Evolutionary conservation across 202 grass and related monocot species (phyloP), one percentile per base, ranked within the genome.

Genomic region (Schoenoplectus tabernaemontani): DNA sequence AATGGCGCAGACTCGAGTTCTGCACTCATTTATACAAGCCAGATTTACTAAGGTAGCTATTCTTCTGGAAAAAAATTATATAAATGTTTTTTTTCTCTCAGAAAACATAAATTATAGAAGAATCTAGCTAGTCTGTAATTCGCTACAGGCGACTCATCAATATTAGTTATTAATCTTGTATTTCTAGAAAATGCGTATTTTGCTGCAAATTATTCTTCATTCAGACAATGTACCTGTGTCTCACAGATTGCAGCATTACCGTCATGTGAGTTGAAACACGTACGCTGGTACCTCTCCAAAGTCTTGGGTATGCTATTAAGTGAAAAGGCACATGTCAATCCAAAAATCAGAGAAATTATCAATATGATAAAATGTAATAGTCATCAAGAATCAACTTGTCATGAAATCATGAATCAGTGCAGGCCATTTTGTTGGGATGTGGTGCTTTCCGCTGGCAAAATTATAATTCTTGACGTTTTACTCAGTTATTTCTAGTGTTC

Each of bases 201-300:
- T 72, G 44, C 17, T 53, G 44, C 15, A 42, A 7, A 32, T 72
- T 51, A 33, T 9, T 69, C 24, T 61, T 39, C 22, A 42, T 59
- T 39, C 0, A 36, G 19, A 54, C 1, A 5, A 56, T n/a, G n/a
- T 87, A 99, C 96, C 96, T 99, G 96, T 54, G 88, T 85, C 77
- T 99, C 96, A 76, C 78, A 88, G 13, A 93, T 69, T 81, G 64
- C 79, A 30, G 66, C 63, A 30, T 66, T 93, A 72, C 87, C 83
- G 84, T 99, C 92, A 78, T 99, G 90, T 23, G 88, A 74, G 75
- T 94, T 89, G 59, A 87, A 95, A 84, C 96, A 93, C 72, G 89
- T 92, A 53, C 88, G 90, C 60, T 95, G 92, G 23, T 99, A 99
- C 33, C 92, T 88, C 82, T 99, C 90, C 71, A 99, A 81, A 69